Conservation (phyloP, 2,329 filamentous ascomycete species). For the Botrytis tulipae region DNA sequence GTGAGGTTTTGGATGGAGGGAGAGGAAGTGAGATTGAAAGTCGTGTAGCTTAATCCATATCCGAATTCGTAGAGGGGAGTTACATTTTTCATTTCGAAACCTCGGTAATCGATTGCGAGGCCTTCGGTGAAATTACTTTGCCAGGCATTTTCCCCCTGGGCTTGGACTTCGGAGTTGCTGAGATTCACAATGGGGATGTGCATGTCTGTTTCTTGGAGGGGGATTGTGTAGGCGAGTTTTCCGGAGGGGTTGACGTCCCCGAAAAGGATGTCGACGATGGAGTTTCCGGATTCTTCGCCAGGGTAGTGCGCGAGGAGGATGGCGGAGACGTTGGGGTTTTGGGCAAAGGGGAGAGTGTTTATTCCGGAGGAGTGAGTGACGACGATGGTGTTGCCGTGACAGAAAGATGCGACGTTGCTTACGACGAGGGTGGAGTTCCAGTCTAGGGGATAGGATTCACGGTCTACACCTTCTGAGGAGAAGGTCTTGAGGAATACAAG, state of each 20-base stretch:
- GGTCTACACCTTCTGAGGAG: slow-evolving; percentile 68
- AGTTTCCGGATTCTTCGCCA: slow-evolving; percentile 77
- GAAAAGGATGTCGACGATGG: slow-evolving; percentile 75
- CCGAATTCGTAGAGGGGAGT: slow-evolving; percentile 77
- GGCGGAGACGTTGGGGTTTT: slow-evolving; percentile 74
- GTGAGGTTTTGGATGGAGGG: slow-evolving; percentile 37
- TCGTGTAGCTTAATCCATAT: slow-evolving; percentile 74
- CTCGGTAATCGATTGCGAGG: slow-evolving; percentile 74
- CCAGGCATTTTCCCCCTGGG: background rate
- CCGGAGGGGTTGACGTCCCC: slow-evolving; percentile 73
- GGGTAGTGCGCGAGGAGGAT: slow-evolving; percentile 77
- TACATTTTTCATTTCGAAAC: slow-evolving; percentile 59
- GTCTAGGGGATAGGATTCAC: slow-evolving; percentile 52
- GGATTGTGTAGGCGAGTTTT: slow-evolving; percentile 61
- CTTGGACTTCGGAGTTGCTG: slow-evolving; percentile 24
- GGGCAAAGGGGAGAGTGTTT: slow-evolving; percentile 58
- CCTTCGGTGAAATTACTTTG: slow-evolving; percentile 72
- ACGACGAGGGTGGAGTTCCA: slow-evolving; percentile 23
- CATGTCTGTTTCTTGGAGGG: slow-evolving; percentile 52
- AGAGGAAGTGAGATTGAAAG: slow-evolving; percentile 52
- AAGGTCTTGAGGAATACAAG: slow-evolving; percentile 56
- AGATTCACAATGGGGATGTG: slow-evolving; percentile 49
- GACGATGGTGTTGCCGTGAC: slow-evolving; percentile 58
- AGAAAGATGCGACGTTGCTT: slow-evolving; percentile 50
- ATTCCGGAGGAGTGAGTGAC: slow-evolving; percentile 66